Evolutionary conservation across 495 filamentous ascomycete genomes (phyloP), one percentile per base, ranked within the genome.

Genomic region (Aspergillus hancockii): DNA sequence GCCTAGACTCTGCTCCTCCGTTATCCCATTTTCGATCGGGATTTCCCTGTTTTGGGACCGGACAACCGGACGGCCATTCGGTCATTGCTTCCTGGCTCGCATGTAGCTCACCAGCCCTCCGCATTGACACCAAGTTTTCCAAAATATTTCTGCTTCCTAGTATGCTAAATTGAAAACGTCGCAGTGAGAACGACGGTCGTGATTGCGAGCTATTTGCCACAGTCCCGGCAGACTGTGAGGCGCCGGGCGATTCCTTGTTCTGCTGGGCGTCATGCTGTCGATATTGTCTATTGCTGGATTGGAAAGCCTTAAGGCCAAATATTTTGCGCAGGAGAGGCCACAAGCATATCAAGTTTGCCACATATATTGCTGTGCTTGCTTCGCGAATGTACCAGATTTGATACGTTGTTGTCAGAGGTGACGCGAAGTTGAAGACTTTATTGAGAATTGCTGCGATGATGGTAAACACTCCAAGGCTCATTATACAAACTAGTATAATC

Each of bases 321-420:
- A 81, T 49, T 54, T 80, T 81, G 8, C 81, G 77, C 13, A 86
- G 61, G 0, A 85, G 73, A 0, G 83, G 80, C 83, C 84, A 88
- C 64, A 81, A 79, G 62, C 83, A 85, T 43, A 85, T 84, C 16
- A 88, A 64, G 51, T 88, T 88, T n/a, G 83, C 80, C 4, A 88
- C 83, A 49, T 85, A 79, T 12, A 88, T 78, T 1, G 85, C 82
- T 0, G 84, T 88, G 19, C 79, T 80, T 16, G 83, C 79, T 77
- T 89, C 86, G 9, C 86, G 83, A 21, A 81, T 78, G 63, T 90
- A 89, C 86, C 87, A 90, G 50, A 81, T 83, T 36, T 80, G 72
- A 36, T 76, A 72, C 4, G 76, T 79, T 7, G 74, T 74, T 13
- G 71, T 76, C 55, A 81, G 79, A 0, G 83, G 84, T 1, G 75